Base-by-base conservation (phyloP, 106 monocot species). In the Iris macrosiphon region DNA sequence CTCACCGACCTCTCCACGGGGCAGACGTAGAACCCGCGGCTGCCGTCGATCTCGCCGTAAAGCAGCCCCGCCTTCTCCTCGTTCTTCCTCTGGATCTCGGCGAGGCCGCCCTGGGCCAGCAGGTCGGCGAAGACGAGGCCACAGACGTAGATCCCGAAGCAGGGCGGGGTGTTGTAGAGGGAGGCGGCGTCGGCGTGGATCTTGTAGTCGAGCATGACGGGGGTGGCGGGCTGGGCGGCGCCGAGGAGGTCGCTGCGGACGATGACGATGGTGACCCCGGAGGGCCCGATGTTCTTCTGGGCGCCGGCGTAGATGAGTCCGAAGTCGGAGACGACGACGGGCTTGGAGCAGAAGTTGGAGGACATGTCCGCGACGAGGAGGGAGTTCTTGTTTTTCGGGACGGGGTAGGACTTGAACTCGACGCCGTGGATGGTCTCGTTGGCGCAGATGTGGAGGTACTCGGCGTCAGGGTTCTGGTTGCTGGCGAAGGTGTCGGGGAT, bases 381-480 rank as follows among this genome's bases (percentile, higher is more conserved):
- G 2, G 74, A 53, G 13, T 64, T 65, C 16, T 62, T 46, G 2
- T 64, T 70, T 13, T 57, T 46, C 0, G 83, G 86, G 1, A 50
- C 35, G 2, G 96, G 96, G 74, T 98, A 98, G 20, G 80, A 60
- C 67, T 98, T 98, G 71, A 80, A 98, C 75, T 98, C 96, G 8
- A 98, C 96, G 1, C 90, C 96, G 37, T 98, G 96, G 55, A 98
- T 98, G 31, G 96, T 98, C 75, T 98, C 96, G 35, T 98, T 98
- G 29, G 75, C 82, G 64, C 96, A 98, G 45, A 98, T 83, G 54
- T 98, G 96, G 49, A 98, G 83, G 69, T 67, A 98, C 15, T 56
- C 75, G 19, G 96, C 86, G 38, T 71, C 69, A 0, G 70, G 64
- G 60, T 18, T 80, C 64, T 90, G 90, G 59, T 71, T 14, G 51